Conservation (phyloP, 177 flowering plant genomes). For the Tripterygium wilfordii region DNA sequence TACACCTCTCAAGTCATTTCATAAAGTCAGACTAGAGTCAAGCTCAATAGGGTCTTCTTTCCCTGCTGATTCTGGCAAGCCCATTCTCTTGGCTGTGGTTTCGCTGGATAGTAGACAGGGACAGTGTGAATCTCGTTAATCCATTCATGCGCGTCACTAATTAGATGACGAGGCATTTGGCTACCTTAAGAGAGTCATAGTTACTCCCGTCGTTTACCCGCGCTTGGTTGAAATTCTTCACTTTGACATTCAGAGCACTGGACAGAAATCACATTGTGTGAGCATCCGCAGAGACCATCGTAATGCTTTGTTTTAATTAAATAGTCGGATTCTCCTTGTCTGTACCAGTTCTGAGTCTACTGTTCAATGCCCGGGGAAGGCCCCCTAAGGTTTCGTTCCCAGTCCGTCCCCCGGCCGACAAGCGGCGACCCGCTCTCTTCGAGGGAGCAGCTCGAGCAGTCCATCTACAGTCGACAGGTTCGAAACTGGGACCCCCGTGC, state of each 20-base stretch:
- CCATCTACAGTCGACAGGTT: conserved; percentile 28
- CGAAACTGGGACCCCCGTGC: conserved; percentile 33
- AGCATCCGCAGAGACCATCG: no score
- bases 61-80: conserved; percentile 6
- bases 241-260: conserved; percentile 30
- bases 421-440: conserved; percentile 57
- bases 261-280: no score
- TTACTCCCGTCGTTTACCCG: conserved; percentile 67
- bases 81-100: conserved; percentile 7
- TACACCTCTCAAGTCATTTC: conserved; percentile 8
- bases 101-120: conserved; percentile 7
- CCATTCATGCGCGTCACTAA: conserved; percentile 46
- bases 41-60: conserved; percentile 8
- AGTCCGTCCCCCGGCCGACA: conserved; percentile 56
- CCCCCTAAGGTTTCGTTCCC: no score
- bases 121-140: conserved; percentile 13
- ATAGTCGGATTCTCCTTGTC: no score
- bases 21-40: conserved; percentile 6
- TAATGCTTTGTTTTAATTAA: no score
- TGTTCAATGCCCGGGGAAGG: no score
- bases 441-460: conserved; percentile 36
- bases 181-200: conserved; percentile 67
- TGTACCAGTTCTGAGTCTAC: no score
- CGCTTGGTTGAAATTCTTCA: conserved; percentile 43
- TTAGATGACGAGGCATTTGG: conserved; percentile 60